A percentile compares a stretch with the other conserved stretches of the same genome.
Evolutionary conservation across 495 filamentous ascomycete species (phyloP).

Genomic region (Aspergillus mulundensis): DNA sequence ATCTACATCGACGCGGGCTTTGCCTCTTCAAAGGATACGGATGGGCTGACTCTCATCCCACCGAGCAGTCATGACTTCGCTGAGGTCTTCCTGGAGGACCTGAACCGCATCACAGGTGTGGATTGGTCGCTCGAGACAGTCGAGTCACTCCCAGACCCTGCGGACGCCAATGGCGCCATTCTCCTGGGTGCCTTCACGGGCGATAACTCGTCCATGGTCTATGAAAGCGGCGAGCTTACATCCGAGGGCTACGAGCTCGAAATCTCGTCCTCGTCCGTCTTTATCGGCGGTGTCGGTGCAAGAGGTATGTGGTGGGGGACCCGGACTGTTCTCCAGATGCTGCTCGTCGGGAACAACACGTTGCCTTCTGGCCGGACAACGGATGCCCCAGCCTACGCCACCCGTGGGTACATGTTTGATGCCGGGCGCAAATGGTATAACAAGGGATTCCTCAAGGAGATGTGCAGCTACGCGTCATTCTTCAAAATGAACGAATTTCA

Average conservation of each 20-base stretch:
- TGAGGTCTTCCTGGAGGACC: constrained; percentile 40
- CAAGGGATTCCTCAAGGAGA: constrained; percentile 47
- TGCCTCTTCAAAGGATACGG: constrained; percentile 20
- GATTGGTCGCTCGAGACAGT: not conserved
- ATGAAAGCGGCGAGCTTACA: constrained; percentile 42
- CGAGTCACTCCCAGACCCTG: not conserved
- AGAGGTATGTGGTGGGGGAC: constrained; percentile 56
- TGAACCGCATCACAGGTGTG: constrained; percentile 30
- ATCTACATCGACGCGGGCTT: constrained; percentile 25
- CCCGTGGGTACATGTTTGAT: constrained; percentile 51
- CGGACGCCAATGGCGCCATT: not conserved
- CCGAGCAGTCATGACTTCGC: constrained; percentile 48
- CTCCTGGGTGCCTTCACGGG: not conserved
- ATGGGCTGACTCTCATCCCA: constrained; percentile 51
- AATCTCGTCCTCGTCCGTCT: constrained; percentile 25
- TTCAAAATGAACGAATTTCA: constrained; percentile 58
- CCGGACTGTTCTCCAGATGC: constrained; percentile 47
- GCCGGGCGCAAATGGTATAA: constrained; percentile 57
- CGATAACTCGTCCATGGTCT: constrained; percentile 24
- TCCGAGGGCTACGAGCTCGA: constrained; percentile 48
- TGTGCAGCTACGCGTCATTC: constrained; percentile 54
- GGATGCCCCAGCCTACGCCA: constrained; percentile 47
- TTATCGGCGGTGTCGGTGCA: constrained; percentile 43
- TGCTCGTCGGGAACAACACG: constrained; percentile 26
- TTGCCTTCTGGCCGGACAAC: constrained; percentile 28